Conservation (phyloP, 2,329 filamentous ascomycete species). For the Exophiala sideris region DNA sequence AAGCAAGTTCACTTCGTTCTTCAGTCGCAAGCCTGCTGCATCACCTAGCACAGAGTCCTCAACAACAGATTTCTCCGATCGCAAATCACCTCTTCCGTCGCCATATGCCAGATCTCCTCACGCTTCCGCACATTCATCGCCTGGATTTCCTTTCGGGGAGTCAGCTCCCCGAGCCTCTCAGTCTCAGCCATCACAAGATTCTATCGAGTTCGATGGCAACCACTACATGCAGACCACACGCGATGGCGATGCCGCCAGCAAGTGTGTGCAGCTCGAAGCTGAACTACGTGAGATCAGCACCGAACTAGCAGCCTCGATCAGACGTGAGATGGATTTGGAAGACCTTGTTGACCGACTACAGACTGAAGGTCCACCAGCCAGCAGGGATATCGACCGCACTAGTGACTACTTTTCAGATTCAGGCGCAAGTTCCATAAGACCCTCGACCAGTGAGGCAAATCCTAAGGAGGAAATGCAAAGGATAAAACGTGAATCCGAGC, state of each 20-base stretch:
- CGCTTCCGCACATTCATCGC: constrained; percentile 32
- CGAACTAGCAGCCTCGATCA: constrained; percentile 88
- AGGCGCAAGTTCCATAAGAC: constrained; percentile 79
- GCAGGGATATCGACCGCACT: constrained; percentile 60
- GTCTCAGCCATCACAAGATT: constrained; percentile 39
- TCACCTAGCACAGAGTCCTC: constrained; percentile 57
- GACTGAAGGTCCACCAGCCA: constrained; percentile 63
- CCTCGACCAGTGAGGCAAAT: constrained; percentile 58
- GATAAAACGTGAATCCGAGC: constrained; percentile 77
- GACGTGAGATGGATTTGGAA: constrained; percentile 92
- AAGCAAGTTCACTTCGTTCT: constrained; percentile 62
- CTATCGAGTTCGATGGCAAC: constrained; percentile 44
- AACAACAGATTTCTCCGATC: constrained; percentile 62
- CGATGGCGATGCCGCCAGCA: constrained; percentile 46
- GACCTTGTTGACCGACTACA: constrained; percentile 88
- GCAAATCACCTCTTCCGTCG: constrained; percentile 57
- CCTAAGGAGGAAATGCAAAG: constrained; percentile 71
- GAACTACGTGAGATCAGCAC: constrained; percentile 90
- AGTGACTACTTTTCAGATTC: constrained; percentile 99
- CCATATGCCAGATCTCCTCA: constrained; percentile 44
- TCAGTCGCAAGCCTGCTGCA: constrained; percentile 61
- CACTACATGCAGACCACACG: constrained; percentile 35
- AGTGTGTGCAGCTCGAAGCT: constrained; percentile 87
- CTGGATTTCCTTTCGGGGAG: constrained; percentile 23
- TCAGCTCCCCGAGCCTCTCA: constrained; percentile 33